phyloP scores from a whole-genome alignment of 257 asterid species.

The Solanum paucissectum region DNA sequence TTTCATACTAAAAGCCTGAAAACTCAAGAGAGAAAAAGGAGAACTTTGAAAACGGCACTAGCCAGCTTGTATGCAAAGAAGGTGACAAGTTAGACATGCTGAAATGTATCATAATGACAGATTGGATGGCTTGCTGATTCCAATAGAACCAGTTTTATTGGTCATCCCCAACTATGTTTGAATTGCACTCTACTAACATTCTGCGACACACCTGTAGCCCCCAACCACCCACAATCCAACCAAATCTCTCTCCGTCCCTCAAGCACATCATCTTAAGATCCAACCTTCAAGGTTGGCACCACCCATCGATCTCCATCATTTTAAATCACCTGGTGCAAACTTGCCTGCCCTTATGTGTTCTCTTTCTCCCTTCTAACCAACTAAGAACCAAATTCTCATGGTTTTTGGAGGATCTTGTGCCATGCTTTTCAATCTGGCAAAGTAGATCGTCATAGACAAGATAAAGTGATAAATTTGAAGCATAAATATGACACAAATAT shows the following conservation, averaged over 20 bases:
- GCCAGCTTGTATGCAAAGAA: no score
- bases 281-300: background rate
- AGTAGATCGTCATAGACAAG: no score
- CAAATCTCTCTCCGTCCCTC: background rate
- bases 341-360: no score
- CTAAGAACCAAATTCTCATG: no score
- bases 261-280: background rate
- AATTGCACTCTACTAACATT: background rate
- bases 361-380: no score
- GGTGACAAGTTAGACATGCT: no score
- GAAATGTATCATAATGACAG: background rate
- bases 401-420: no score
- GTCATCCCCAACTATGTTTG: background rate
- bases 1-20: background rate
- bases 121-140: background rate
- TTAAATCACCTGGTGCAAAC: background rate
- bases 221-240: background rate
- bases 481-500: no score
- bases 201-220: background rate
- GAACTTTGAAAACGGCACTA: background rate
- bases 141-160: background rate
- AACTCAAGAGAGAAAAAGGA: background rate
- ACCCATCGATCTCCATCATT: background rate
- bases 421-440: no score
- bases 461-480: no score